Evolutionary conservation across 257 asterid genomes (phyloP).

Genomic region (Paulownia fortunei): DNA sequence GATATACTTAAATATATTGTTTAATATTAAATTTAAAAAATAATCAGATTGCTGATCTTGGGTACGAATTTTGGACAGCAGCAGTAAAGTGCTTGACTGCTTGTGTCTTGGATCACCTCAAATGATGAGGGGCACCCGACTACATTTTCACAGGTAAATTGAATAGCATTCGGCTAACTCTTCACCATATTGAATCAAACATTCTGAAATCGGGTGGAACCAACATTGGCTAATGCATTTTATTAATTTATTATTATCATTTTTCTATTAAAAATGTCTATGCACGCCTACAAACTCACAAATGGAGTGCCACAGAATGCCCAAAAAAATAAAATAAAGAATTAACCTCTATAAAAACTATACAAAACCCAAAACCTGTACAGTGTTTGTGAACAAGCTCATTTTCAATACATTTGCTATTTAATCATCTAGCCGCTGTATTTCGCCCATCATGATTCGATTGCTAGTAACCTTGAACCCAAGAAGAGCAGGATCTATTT

Average conservation of each 20-base stretch:
- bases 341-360: slow-evolving; percentile 32
- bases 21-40: too few species aligned
- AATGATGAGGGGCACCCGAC: too few species aligned
- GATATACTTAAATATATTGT: too few species aligned
- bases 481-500: slow-evolving; percentile 96
- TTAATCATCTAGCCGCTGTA: slow-evolving; percentile 87
- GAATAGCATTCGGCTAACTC: too few species aligned
- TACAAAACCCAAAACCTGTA: slow-evolving; percentile 38
- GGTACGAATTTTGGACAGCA: too few species aligned
- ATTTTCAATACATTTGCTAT: slow-evolving; percentile 21
- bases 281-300: background rate
- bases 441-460: slow-evolving; percentile 99
- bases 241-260: background rate
- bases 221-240: background rate
- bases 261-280: slow-evolving; percentile 6
- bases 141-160: background rate
- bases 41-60: too few species aligned
- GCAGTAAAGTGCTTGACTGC: too few species aligned
- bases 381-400: slow-evolving; percentile 24
- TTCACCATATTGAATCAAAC: too few species aligned
- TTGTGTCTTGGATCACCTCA: too few species aligned
- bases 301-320: slow-evolving; percentile 12
- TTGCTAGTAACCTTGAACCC: slow-evolving; percentile 99
- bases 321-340: slow-evolving; percentile 12
- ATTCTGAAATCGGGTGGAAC: too few species aligned